Evolutionary conservation across 2,329 filamentous ascomycete species (phyloP).

Genomic region (Talaromyces piceae): DNA sequence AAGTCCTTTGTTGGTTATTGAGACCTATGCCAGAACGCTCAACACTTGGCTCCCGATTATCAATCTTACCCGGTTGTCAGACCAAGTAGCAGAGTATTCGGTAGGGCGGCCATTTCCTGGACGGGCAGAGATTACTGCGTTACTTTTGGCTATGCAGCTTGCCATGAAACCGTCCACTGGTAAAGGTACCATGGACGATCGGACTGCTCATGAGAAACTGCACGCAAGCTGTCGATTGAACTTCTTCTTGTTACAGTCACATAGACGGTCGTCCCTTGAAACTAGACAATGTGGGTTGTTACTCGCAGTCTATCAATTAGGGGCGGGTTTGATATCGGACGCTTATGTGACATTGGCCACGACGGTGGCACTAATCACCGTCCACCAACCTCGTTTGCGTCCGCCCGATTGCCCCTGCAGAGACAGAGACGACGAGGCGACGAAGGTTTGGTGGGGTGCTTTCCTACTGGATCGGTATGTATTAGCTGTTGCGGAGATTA

Average conservation of each 20-base stretch:
- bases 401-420: neutral
- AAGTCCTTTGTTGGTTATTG: neutral
- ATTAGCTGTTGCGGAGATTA: too few species aligned
- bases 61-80: neutral
- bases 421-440: neutral
- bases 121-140: neutral
- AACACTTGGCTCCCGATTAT: conserved; percentile 6
- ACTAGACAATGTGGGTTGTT: conserved; percentile 5
- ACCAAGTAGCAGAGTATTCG: neutral
- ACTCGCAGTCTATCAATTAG: conserved; percentile 7
- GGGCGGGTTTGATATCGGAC: conserved; percentile 6
- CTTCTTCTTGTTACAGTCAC: neutral
- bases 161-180: conserved; percentile 1
- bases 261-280: neutral
- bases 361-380: neutral
- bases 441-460: conserved; percentile 5
- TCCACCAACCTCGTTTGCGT: neutral
- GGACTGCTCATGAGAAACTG: neutral
- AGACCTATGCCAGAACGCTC: neutral
- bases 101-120: neutral
- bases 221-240: neutral
- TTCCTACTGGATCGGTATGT: conserved; percentile 7
- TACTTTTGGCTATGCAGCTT: conserved; percentile 6
- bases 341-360: conserved; percentile 8
- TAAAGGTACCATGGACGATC: neutral